Percentiles rank a stretch among this genome's conserved stretches.
Conservation (phyloP, 164 flowering plant genomes). For the Protea cynaroides region DNA sequence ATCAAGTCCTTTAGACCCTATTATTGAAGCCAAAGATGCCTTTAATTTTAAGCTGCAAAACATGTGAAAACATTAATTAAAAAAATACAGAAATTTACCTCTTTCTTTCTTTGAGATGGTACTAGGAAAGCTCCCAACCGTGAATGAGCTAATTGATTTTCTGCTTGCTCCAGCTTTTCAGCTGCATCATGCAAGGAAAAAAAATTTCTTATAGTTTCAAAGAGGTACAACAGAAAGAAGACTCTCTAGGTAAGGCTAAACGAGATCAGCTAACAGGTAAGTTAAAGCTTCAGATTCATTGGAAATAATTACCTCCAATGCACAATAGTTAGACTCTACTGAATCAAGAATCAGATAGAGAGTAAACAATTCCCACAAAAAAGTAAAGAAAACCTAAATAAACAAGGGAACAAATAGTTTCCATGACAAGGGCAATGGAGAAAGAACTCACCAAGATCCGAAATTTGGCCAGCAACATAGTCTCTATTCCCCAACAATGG, state of each 20-base stretch:
- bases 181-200: conserved; percentile 43
- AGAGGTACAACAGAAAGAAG: background rate
- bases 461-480: conserved; percentile 98
- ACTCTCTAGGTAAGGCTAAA: background rate
- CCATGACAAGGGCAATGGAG: background rate
- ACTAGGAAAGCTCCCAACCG: conserved; percentile 69
- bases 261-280: too few species aligned
- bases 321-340: background rate
- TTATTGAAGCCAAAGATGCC: background rate
- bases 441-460: conserved; percentile 72
- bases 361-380: too few species aligned
- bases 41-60: background rate
- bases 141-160: conserved; percentile 81
- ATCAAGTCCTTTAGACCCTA: background rate
- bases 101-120: conserved; percentile 80
- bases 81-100: conserved; percentile 43
- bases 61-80: background rate
- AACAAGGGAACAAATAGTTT: background rate
- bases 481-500: conserved; percentile 93
- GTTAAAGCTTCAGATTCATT: too few species aligned
- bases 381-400: background rate
- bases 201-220: background rate
- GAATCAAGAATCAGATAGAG: too few species aligned
- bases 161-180: conserved; percentile 98
- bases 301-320: background rate